A percentile compares a stretch with the other conserved stretches of the same genome.
Evolutionary conservation across 768 basidiomycete genomes (phyloP).

Genomic region (Kwoniella mangroviensis): DNA sequence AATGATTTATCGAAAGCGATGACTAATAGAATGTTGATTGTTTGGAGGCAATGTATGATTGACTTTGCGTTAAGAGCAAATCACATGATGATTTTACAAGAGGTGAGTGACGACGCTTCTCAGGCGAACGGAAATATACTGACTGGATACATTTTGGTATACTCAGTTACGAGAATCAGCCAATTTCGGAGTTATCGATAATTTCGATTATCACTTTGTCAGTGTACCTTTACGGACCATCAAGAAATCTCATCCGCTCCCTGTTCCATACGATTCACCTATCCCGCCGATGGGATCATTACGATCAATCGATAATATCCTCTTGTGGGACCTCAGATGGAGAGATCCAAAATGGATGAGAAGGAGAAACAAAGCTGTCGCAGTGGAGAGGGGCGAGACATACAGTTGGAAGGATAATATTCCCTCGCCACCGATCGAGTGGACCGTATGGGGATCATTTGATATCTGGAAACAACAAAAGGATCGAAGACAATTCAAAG

Average conservation of each 20-base stretch:
- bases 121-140: too few relatives aligned
- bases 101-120: constrained; percentile 7
- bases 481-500: constrained; percentile 17
- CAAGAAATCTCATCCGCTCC: background rate
- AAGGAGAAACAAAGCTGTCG: background rate
- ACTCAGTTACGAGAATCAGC: background rate
- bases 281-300: constrained; percentile 17
- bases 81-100: constrained; percentile 8
- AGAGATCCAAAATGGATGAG: constrained; percentile 13
- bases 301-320: constrained; percentile 28
- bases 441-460: constrained; percentile 17
- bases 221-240: background rate
- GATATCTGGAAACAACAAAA: constrained; percentile 25
- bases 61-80: constrained; percentile 15
- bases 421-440: background rate
- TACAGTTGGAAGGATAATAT: constrained; percentile 5
- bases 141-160: background rate
- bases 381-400: constrained; percentile 5
- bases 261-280: background rate
- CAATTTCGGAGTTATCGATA: constrained; percentile 9
- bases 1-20: background rate
- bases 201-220: constrained; percentile 25
- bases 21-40: constrained; percentile 1
- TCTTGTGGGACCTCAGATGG: constrained; percentile 28
- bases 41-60: constrained; percentile 7